Percentiles rank a stretch among this genome's conserved stretches.
Conservation (phyloP, 352 stramenopile species). For the Globisporangium okanoganense region DNA sequence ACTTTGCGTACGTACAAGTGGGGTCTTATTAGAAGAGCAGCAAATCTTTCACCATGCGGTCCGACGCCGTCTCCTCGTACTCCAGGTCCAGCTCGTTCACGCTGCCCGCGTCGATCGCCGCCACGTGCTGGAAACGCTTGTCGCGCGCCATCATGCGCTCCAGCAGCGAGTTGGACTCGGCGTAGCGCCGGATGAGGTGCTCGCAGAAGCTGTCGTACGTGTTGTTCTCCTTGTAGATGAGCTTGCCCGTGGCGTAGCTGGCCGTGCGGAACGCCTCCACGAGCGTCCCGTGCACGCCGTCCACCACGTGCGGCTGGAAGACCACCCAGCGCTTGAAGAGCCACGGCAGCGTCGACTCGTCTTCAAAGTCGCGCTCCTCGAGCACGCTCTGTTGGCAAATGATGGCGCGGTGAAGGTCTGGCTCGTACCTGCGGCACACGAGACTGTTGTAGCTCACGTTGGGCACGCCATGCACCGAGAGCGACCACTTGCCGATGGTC, state of each 20-base stretch:
- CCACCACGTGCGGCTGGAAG: conserved; percentile 65
- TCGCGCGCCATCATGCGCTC: conserved; percentile 84
- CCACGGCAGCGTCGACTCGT: conserved; percentile 78
- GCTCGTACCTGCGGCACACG: conserved; percentile 52
- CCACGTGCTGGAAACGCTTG: conserved; percentile 55
- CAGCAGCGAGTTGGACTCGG: conserved; percentile 78
- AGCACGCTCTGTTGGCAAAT: conserved; percentile 86
- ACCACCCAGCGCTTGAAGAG: conserved; percentile 88
- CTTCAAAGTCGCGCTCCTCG: conserved; percentile 78
- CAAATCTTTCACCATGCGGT: conserved; percentile 84
- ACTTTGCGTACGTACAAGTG: background rate
- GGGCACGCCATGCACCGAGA: conserved; percentile 75
- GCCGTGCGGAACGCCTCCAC: conserved; percentile 82
- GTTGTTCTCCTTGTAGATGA: conserved; percentile 89
- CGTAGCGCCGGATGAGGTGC: conserved; percentile 83
- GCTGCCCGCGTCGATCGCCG: conserved; percentile 26
- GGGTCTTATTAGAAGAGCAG: conserved; percentile 55
- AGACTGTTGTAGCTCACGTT: conserved; percentile 88
- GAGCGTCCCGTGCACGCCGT: conserved; percentile 71
- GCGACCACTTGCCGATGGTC: conserved; percentile 81
- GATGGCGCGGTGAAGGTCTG: conserved; percentile 56
- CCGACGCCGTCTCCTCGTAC: conserved; percentile 64
- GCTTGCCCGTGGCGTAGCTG: conserved; percentile 75
- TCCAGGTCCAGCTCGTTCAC: conserved; percentile 31
- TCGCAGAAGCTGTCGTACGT: conserved; percentile 89